Base-by-base conservation (phyloP, 306 rosid species). In the Ammopiptanthus mongolicus region DNA sequence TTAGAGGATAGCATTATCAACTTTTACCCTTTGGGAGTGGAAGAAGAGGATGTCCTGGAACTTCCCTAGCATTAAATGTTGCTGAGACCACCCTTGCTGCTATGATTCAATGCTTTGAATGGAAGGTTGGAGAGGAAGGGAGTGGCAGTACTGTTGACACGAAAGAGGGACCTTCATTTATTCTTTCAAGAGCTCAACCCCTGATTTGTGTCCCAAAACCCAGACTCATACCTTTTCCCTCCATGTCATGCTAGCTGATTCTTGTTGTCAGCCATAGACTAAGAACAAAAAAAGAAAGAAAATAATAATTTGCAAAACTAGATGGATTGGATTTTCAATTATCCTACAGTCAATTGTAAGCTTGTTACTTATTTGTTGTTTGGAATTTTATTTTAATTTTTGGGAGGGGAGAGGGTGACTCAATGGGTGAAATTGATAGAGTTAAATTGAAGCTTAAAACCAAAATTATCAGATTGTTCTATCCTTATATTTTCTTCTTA, bases 1-100 rank as follows among this genome's bases (percentile, higher is more conserved):
- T 91, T 2, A 91, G 84, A 75, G 97, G 97, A 17, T 88, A 87
- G 0, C 74, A 84, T 81, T 91, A 74, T 69, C 78, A 88, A 15
- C 42, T 91, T 75, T 57, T 84, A 78, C 97, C 97, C 6, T 91
- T 91, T 80, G 97, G 97, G 18, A 88, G 91, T 76, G 94, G 94
- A 33, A 87, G 93, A 84, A 91, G 94, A 82, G 85, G 86, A 6
- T 89, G 95, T 14, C 95, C 95, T 37, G 95, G 89, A 64, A 71
- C 75, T 3, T 84, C 97, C 14, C 77, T 91, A 8, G 90, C 89
- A 4, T 52, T 89, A 0, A 75, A 83, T n/a, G 75, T 91, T 47
- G 86, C 81, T 62, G 90, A 84, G 1, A 84, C 91, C 9, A 79
- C 70, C 7, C 81, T 91, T 7, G 97, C 86, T 10, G 82, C 84